These are phyloP conservation scores for Dictyostelium firmibasis DNA, from an alignment of 78 protist species.

Conservation along the genomic window DNA sequence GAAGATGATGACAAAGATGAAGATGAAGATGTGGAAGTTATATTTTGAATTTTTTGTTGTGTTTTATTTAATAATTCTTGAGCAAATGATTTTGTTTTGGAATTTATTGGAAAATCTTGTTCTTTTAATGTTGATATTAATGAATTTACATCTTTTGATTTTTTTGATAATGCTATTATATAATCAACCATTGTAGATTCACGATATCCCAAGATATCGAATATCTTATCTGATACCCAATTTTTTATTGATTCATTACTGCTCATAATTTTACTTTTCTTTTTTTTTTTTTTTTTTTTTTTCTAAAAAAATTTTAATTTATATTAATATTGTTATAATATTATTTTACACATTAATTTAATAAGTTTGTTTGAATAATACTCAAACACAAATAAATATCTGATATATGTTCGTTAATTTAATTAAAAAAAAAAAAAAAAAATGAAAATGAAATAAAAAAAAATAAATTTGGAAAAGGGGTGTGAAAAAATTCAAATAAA, in stretches of 20 bases:
- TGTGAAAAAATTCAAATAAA: too few species aligned
- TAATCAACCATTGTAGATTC: constrained; percentile 70
- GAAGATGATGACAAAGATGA: neutral
- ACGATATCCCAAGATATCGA: constrained; percentile 66
- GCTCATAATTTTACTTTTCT: neutral
- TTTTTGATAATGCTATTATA: constrained; percentile 35
- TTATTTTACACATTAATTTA: too few species aligned
- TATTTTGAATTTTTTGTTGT: constrained; percentile 2
- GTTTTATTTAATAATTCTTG: constrained; percentile 18
- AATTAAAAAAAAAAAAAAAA: neutral
- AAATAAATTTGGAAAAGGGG: neutral
- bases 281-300: too few species aligned
- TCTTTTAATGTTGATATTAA: neutral
- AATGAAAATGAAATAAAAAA: neutral
- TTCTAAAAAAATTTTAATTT: too few species aligned
- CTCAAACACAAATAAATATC: too few species aligned
- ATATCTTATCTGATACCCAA: constrained; percentile 78
- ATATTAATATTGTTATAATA: too few species aligned
- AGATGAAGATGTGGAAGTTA: neutral
- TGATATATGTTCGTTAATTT: neutral
- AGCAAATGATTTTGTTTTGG: constrained; percentile 27
- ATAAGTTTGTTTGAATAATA: too few species aligned
- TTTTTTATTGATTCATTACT: constrained; percentile 4
- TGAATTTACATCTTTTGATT: constrained; percentile 26
- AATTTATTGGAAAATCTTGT: constrained; percentile 51